These are phyloP conservation scores for Marchantia paleacea DNA, from an alignment of 225 moss, liverwort and hornwort genomes.

Conservation along the genomic window DNA sequence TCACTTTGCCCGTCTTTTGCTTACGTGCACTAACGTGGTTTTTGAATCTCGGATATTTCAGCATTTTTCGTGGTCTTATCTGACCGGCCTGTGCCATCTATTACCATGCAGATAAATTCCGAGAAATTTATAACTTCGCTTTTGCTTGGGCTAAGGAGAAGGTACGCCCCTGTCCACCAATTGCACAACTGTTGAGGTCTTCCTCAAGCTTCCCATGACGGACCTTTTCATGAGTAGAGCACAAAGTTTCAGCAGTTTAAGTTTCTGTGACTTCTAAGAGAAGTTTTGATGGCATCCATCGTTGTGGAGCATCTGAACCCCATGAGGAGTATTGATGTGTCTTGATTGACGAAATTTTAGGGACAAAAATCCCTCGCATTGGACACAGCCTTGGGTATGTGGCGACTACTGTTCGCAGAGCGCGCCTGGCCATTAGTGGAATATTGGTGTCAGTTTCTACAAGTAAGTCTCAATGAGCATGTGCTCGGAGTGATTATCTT, in stretches of 20 bases:
- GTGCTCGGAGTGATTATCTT: background rate
- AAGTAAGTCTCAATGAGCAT: slow-evolving; percentile 40
- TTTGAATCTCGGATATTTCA: background rate
- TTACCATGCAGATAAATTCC: slow-evolving; percentile 74
- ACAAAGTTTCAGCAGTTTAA: too few relatives aligned
- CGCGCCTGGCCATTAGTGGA: slow-evolving; percentile 84
- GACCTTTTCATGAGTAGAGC: too few relatives aligned
- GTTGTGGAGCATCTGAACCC: too few relatives aligned
- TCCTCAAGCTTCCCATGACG: too few relatives aligned
- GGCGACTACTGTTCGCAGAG: slow-evolving; percentile 84
- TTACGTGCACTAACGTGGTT: background rate
- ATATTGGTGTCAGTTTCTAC: slow-evolving; percentile 88
- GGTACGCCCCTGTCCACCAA: slow-evolving; percentile 29
- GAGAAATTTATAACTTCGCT: slow-evolving; percentile 87
- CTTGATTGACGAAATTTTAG: slow-evolving; percentile 31
- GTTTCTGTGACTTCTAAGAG: too few relatives aligned
- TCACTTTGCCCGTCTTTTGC: background rate
- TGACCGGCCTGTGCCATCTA: background rate
- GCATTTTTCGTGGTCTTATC: background rate
- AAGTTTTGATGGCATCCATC: too few relatives aligned
- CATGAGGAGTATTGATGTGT: background rate
- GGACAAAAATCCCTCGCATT: slow-evolving; percentile 92
- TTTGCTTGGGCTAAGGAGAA: slow-evolving; percentile 94
- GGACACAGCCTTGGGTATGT: slow-evolving; percentile 95
- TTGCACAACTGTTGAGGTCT: background rate